Evolutionary conservation across 805 yeast genomes (phyloP), one percentile per base, ranked within the genome.

Genomic region (Sporopachydermia lactativora): DNA sequence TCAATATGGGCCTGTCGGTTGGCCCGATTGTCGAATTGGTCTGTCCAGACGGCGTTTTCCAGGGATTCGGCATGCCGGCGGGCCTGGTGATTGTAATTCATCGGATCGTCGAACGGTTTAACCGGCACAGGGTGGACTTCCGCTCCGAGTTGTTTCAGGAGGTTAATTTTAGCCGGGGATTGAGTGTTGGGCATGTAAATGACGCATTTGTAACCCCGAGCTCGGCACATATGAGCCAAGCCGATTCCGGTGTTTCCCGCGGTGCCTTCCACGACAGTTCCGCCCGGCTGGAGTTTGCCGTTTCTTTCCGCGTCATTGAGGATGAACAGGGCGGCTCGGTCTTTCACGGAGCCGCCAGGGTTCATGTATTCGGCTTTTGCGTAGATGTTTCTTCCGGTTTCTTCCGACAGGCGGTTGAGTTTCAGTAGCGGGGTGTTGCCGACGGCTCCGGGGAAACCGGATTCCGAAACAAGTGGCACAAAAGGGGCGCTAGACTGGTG

Each of bases 201-300:
- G 39, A 85, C 76, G 57, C 92, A 76, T 42, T 79, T 73, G 66
- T 85, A 85, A 19, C 95, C 95, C 49, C 78, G 73, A 38, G 88
- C 71, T 28, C 94, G 66, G 55, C 94, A 82, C 37, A 78, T 74
- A 51, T 71, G 76, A 4, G 95, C 95, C 42, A 85, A 63, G 1
- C 95, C 95, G 49, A 85, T 85, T 14, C 95, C 96, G n/a, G 96
- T 85, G 61, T 85, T 85, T 19, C 96, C 96, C 3, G 96, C 96
- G 8, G 95, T 84, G 4, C 95, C 95, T 59, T 85, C 96, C 14
- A 85, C 88, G 19, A 85, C 73, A 2, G 95, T 85, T 24, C 92
- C 95, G 5, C 94, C 92, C 3, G 85, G 73, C 43, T 62, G 55
- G 42, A 85, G 64, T 38, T 11, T 16, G 2, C 85, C 85, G 45